Evolutionary conservation across 306 rosid genomes (phyloP).

Genomic region (Cucumis cinereus): DNA sequence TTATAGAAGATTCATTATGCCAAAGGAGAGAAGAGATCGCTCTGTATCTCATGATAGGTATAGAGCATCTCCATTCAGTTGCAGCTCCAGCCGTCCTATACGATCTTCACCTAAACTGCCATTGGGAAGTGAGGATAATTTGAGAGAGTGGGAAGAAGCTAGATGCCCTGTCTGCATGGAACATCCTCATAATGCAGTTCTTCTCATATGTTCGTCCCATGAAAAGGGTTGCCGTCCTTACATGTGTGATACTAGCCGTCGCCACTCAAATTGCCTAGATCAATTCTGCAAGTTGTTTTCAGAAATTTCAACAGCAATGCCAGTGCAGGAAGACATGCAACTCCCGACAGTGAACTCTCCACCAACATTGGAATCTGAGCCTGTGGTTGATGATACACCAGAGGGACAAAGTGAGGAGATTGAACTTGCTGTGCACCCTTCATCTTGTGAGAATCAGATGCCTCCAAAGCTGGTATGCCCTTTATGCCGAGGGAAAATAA

Average conservation of each 20-base stretch:
- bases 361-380: slow-evolving; percentile 18
- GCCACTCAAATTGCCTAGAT: slow-evolving; percentile 96
- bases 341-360: slow-evolving; percentile 10
- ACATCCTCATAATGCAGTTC: slow-evolving; percentile 96
- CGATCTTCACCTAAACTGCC: slow-evolving; percentile 27
- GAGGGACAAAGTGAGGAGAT: slow-evolving; percentile 40
- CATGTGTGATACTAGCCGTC: slow-evolving; percentile 97
- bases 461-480: slow-evolving; percentile 70
- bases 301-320: slow-evolving; percentile 27
- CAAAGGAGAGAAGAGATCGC: slow-evolving; percentile 88
- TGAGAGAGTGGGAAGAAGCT: slow-evolving; percentile 92
- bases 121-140: slow-evolving; percentile 42
- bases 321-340: slow-evolving; percentile 33
- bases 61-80: slow-evolving; percentile 66
- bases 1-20: slow-evolving; percentile 34
- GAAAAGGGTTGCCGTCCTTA: slow-evolving; percentile 93
- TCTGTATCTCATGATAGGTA: slow-evolving; percentile 59
- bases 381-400: slow-evolving; percentile 24
- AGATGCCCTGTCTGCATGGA: slow-evolving; percentile 98
- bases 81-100: slow-evolving; percentile 56
- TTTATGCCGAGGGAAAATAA: slow-evolving; percentile 78
- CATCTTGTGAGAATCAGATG: slow-evolving; percentile 51
- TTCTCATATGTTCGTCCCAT: slow-evolving; percentile 80
- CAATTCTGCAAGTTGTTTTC: slow-evolving; percentile 81
- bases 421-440: slow-evolving; percentile 28